Base-by-base conservation (phyloP, 208 protist genomes). In the Acanthamoeba rhysodes region DNA sequence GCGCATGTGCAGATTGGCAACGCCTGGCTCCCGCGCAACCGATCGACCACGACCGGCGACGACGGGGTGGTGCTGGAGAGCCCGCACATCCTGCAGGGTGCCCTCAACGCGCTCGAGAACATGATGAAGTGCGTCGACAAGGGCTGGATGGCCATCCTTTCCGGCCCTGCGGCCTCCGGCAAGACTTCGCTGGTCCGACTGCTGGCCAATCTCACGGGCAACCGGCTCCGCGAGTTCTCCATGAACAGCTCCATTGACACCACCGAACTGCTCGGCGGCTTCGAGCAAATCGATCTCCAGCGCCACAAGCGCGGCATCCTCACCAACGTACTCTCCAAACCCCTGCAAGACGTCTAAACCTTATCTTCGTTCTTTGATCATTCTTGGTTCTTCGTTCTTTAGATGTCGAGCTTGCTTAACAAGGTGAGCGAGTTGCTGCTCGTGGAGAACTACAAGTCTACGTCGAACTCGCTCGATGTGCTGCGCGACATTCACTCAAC, bases 221-320 rank as follows among this genome's bases (percentile, higher is more conserved):
- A 98, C 22, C 96, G 95, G 90, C 97, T 99, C 10, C 96, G 98
- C 37, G 99, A 99, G 74, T 99, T 99, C 84, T 98, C 99, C 27
- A 99, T 99, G 98, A 99, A 99, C 90, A 98, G 98, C 34, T 98
- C 98, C 95, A 99, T 99, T 62, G 99, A 99, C 96, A 99, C 99
- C 12, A 99, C 99, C 0, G 99, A 99, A 91, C 97, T 99, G 41
- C 98, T 99, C 9, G 99, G 99, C 76, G 98, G 99, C 18, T 99
- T 99, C 96, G 99, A 99, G 96, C 99, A 99, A 96, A 97, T 99
- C 66, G 99, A 99, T 94, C 78, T 98, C 2, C 62, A 91, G 24
- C 95, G 96, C 20, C 95, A 97, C 55, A 20, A 82, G 45, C 91
- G 76, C 57, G 62, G 22, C 2, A 29, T 97, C 34, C 59, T 96